These are phyloP conservation scores for Sugiyamaella floridensis DNA, from an alignment of 805 yeast species.

Conservation along the genomic window DNA sequence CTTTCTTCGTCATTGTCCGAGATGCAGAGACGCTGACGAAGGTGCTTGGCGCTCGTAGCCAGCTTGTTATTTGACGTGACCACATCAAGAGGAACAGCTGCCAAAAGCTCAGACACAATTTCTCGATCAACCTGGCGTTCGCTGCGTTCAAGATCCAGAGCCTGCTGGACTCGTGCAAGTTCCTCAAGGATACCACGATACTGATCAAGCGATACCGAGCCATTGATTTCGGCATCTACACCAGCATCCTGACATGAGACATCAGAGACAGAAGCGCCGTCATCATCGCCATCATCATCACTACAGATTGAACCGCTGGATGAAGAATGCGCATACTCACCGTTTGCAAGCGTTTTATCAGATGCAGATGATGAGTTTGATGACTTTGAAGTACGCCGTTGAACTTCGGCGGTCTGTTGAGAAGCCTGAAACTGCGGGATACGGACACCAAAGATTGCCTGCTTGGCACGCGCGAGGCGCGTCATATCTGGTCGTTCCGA, in stretches of 20 bases:
- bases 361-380: background rate
- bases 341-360: background rate
- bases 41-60: background rate
- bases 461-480: background rate
- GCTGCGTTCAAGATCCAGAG: conserved; percentile 15
- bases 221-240: background rate
- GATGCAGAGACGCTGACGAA: conserved; percentile 1
- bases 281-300: background rate
- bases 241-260: background rate
- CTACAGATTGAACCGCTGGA: background rate
- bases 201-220: background rate
- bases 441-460: background rate
- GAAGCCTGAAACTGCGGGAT: background rate
- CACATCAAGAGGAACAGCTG: conserved; percentile 1
- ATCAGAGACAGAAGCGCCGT: background rate
- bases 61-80: background rate
- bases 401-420: background rate
- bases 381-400: background rate
- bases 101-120: conserved; percentile 2
- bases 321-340: background rate
- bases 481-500: background rate
- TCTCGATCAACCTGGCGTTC: conserved; percentile 12
- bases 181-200: background rate
- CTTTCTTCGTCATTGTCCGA: background rate
- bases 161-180: background rate